Conservation (phyloP, 306 rosid genomes). For the Cucurbita pepo region DNA sequence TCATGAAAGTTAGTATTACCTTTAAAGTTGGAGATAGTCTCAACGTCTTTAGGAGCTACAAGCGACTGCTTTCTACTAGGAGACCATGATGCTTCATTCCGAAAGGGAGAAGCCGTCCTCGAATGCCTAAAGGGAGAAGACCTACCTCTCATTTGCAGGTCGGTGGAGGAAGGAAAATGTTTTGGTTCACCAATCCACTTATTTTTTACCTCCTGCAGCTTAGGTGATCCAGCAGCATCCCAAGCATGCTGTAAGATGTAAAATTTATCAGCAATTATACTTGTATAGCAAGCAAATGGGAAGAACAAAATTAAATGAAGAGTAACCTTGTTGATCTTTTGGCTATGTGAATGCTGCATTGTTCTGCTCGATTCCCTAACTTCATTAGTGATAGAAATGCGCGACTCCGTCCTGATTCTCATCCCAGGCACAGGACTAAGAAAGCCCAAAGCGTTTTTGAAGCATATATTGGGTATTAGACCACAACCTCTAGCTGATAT, state of each 20-base stretch:
- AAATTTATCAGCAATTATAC: conserved; percentile 5
- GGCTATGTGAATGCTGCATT: conserved; percentile 37
- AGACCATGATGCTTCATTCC: conserved; percentile 35
- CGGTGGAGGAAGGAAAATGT: conserved; percentile 42
- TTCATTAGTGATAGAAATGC: conserved; percentile 16
- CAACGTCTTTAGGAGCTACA: conserved; percentile 34
- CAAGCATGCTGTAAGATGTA: conserved; percentile 22
- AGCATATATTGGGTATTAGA: conserved; percentile 36
- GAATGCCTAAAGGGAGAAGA: conserved; percentile 62
- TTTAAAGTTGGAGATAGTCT: conserved; percentile 15
- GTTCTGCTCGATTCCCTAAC: conserved; percentile 28
- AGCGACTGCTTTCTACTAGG: conserved; percentile 32
- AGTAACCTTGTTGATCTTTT: conserved; percentile 52
- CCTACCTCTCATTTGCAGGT: conserved; percentile 33
- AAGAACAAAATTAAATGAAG: conserved; percentile 1
- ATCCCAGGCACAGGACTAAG: conserved; percentile 45
- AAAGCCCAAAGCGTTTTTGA: conserved; percentile 55
- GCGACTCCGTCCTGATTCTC: conserved; percentile 28
- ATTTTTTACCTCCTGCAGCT: conserved; percentile 24
- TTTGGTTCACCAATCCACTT: conserved; percentile 36
- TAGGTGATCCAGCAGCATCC: conserved; percentile 32
- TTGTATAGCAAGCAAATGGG: neutral
- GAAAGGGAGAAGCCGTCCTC: conserved; percentile 50
- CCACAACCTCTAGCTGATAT: conserved; percentile 67
- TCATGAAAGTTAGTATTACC: conserved; percentile 23